phyloP scores from a whole-genome alignment of 106 monocot species.

The Phalaenopsis aphrodite region DNA sequence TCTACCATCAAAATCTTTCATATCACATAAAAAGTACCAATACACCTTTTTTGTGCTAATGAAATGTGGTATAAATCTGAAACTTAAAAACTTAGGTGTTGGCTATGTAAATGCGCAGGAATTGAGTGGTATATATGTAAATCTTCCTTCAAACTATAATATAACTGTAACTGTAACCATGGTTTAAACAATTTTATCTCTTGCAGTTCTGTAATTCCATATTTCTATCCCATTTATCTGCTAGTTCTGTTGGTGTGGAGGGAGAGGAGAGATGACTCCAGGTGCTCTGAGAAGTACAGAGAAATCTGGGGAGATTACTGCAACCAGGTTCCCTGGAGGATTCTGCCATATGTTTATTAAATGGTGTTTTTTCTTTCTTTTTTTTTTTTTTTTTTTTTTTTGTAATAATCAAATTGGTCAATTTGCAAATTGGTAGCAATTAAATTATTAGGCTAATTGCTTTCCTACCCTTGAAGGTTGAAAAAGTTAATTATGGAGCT shows the following conservation, averaged over 20 bases:
- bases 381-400: too few species aligned
- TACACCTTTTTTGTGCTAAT: too few species aligned
- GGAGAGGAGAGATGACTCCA: slow-evolving; percentile 90
- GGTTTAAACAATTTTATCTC: background rate
- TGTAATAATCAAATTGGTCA: background rate
- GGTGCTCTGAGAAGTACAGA: slow-evolving; percentile 89
- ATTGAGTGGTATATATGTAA: too few species aligned
- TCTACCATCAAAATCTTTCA: too few species aligned
- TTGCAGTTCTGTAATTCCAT: slow-evolving; percentile 86
- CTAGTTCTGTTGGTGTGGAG: slow-evolving; percentile 91
- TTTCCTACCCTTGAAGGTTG: too few species aligned
- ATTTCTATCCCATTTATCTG: slow-evolving; percentile 90
- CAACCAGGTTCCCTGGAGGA: slow-evolving; percentile 88
- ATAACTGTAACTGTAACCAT: background rate
- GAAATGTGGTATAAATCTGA: too few species aligned
- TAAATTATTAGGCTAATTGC: too few species aligned
- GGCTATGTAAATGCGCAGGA: too few species aligned
- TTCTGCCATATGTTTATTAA: slow-evolving; percentile 82
- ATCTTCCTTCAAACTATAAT: background rate
- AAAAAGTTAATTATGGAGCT: too few species aligned
- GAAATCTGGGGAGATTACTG: slow-evolving; percentile 93
- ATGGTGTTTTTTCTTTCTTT: background rate
- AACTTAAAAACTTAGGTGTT: too few species aligned
- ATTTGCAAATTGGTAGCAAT: too few species aligned
- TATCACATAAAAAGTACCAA: too few species aligned